phyloP scores from a whole-genome alignment of 192 early-diverging fungal genomes.

The Chytriomyces confervae region DNA sequence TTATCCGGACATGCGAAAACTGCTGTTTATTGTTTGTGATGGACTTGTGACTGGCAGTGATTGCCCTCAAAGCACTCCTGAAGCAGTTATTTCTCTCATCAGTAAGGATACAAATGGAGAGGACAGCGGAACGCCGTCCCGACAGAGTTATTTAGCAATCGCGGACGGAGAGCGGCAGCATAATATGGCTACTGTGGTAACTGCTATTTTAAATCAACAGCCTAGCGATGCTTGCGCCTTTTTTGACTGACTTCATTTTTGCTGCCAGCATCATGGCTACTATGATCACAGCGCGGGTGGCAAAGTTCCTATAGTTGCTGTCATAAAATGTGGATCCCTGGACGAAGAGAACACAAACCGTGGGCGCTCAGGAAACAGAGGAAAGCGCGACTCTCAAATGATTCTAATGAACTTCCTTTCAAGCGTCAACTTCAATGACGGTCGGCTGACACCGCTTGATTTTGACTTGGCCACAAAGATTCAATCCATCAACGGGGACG shows the following conservation, averaged over 20 bases:
- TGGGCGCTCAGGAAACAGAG: conserved; percentile 66
- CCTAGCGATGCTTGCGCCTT: background rate
- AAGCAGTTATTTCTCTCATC: conserved; percentile 68
- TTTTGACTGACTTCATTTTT: background rate
- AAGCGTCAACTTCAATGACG: conserved; percentile 77
- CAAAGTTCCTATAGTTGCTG: conserved; percentile 50
- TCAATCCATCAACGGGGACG: conserved; percentile 71
- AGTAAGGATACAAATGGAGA: conserved; percentile 24
- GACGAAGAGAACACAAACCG: conserved; percentile 40
- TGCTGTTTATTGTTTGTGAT: conserved; percentile 83
- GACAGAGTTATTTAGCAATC: conserved; percentile 72
- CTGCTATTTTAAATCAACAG: conserved; percentile 29
- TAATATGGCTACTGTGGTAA: conserved; percentile 83
- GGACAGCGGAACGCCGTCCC: conserved; percentile 40
- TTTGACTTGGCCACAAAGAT: conserved; percentile 86
- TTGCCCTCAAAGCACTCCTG: conserved; percentile 84
- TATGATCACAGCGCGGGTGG: conserved; percentile 36
- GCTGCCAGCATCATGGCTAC: conserved; percentile 7
- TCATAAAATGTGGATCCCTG: conserved; percentile 55
- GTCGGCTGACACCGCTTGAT: conserved; percentile 86
- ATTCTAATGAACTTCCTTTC: conserved; percentile 92
- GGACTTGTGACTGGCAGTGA: conserved; percentile 79
- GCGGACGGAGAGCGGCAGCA: conserved; percentile 85
- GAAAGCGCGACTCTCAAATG: conserved; percentile 95
- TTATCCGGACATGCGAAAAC: conserved; percentile 83